These are phyloP conservation scores for Coemansia sp. DNA, from an alignment of 192 early-diverging fungal genomes.

Conservation along the genomic window DNA sequence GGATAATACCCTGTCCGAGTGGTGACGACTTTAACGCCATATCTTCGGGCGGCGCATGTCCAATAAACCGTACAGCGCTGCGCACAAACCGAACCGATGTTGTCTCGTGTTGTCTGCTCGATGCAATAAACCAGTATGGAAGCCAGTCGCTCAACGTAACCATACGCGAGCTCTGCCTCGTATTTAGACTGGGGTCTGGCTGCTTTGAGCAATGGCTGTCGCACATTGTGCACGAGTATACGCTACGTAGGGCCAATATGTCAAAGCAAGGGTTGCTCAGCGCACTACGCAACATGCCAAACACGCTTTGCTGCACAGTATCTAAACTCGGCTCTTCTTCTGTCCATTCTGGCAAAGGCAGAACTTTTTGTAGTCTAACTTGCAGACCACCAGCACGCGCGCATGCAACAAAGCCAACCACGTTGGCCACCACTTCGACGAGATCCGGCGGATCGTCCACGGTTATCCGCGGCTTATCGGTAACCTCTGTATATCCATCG, in stretches of 20 bases:
- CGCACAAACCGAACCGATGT: conserved; percentile 34
- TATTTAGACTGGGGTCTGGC: background rate
- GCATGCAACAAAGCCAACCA: conserved; percentile 38
- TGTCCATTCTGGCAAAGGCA: background rate
- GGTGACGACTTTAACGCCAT: conserved; percentile 32
- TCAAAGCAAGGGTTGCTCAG: background rate
- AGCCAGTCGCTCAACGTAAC: conserved; percentile 48
- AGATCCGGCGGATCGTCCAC: conserved; percentile 37
- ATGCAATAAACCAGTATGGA: conserved; percentile 53
- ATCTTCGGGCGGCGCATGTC: conserved; percentile 42
- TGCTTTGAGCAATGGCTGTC: background rate
- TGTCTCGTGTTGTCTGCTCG: conserved; percentile 21
- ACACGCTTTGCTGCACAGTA: background rate
- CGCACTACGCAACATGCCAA: background rate
- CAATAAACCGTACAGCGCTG: conserved; percentile 35
- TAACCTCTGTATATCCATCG: conserved; percentile 15
- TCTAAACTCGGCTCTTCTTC: background rate
- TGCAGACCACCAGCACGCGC: conserved; percentile 36
- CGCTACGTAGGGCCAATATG: background rate
- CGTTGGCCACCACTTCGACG: conserved; percentile 32
- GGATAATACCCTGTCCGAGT: conserved; percentile 39
- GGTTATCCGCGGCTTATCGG: conserved; percentile 20
- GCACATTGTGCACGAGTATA: conserved; percentile 12
- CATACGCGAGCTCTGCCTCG: background rate
- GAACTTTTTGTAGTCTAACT: background rate